Conservation (phyloP, 345 rosid species). For the Eucalyptus sideroxylon region DNA sequence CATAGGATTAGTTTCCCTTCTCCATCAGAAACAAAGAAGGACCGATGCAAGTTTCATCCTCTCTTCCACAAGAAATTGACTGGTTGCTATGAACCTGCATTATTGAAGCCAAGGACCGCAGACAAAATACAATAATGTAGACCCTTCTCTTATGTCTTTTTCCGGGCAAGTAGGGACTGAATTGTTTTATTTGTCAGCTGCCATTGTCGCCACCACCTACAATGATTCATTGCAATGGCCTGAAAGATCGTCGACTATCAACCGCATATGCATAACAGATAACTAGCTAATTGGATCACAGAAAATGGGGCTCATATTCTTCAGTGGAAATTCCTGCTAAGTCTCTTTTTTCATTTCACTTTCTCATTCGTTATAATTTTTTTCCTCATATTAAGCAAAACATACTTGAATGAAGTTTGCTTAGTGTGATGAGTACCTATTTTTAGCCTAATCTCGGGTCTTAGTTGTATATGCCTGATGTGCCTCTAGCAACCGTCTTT, state of each 20-base stretch:
- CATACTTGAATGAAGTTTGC: not conserved
- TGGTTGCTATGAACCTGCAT: not conserved
- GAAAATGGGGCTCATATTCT: not conserved
- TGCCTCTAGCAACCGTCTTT: not conserved
- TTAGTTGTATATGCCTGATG: not conserved
- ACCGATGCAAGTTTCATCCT: not conserved
- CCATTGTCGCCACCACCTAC: not conserved
- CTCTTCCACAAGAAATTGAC: not conserved
- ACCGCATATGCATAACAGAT: not conserved
- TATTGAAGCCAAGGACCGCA: not conserved
- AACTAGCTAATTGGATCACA: not conserved
- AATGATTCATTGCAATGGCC: not conserved
- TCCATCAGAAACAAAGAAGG: not conserved
- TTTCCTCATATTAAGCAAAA: not conserved
- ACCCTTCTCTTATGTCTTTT: not conserved
- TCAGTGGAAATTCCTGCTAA: not conserved
- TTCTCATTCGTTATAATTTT: not conserved
- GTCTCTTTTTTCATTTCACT: not conserved
- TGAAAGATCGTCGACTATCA: not conserved
- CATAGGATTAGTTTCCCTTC: not conserved
- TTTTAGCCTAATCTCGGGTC: not conserved
- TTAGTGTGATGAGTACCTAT: not conserved
- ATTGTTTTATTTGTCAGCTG: not conserved
- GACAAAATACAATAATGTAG: not conserved
- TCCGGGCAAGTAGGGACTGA: not conserved